These are phyloP conservation scores for Aschersonia sp. DNA, from an alignment of 2,329 filamentous ascomycete genomes.

Conservation along the genomic window DNA sequence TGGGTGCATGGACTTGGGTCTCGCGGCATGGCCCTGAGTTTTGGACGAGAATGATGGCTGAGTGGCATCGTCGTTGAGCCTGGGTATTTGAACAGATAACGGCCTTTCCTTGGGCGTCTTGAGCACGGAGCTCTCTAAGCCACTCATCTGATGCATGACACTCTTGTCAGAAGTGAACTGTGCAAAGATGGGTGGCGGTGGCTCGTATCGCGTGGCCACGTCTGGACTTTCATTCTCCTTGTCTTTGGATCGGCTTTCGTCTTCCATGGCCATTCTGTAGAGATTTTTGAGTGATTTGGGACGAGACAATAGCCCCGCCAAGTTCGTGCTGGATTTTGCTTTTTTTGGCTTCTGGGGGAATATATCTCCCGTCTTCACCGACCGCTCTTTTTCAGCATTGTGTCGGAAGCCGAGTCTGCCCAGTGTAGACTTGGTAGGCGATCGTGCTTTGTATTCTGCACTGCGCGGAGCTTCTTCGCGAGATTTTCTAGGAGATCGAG, in stretches of 20 bases:
- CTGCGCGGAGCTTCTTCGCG: conserved; percentile 17
- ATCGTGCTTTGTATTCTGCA: conserved; percentile 2
- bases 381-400: conserved; percentile 16
- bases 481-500: conserved; percentile 24
- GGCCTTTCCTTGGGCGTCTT: conserved; percentile 27
- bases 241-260: conserved; percentile 42
- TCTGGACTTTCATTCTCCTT: conserved; percentile 68
- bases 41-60: conserved; percentile 9
- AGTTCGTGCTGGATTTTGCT: conserved; percentile 68
- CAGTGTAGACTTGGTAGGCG: conserved; percentile 14
- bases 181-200: conserved; percentile 62
- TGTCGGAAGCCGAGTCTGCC: conserved; percentile 28
- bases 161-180: conserved; percentile 39
- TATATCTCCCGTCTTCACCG: conserved; percentile 26
- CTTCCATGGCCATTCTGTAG: conserved; percentile 36
- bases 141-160: conserved; percentile 1
- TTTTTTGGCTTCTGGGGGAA: conserved; percentile 56
- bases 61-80: conserved; percentile 8
- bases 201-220: conserved; percentile 7
- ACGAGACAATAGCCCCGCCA: conserved; percentile 62
- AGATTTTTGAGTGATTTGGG: conserved; percentile 60
- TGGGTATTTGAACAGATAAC: conserved; percentile 31
- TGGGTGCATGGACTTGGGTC: conserved; percentile 20
- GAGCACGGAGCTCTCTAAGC: conserved; percentile 1
- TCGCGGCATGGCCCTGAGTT: conserved; percentile 11